phyloP scores from a whole-genome alignment of 768 basidiomycete species.

The Boletus huronensis region DNA sequence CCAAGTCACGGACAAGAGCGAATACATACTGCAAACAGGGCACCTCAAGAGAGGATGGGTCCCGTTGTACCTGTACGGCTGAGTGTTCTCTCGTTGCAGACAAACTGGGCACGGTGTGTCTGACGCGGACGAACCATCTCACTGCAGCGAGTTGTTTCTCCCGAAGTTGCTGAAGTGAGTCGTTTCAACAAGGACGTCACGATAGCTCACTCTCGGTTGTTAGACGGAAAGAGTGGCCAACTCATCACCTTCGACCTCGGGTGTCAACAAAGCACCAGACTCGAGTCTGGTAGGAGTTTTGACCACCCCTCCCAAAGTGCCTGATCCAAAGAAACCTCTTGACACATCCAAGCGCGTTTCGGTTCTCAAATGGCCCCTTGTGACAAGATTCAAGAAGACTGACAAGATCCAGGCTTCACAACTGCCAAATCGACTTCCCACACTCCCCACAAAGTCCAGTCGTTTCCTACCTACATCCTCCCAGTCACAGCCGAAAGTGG shows the following conservation, averaged over 20 bases:
- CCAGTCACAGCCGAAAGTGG: too few species aligned
- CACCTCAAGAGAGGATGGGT: background rate
- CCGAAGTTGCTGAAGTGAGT: background rate
- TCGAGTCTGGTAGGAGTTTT: background rate
- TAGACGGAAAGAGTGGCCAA: background rate
- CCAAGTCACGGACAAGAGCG: background rate
- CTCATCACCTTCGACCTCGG: background rate
- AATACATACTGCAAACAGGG: background rate
- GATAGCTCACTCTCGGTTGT: background rate
- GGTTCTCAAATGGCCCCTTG: too few species aligned
- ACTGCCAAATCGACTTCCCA: too few species aligned
- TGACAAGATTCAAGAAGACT: too few species aligned
- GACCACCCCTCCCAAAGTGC: too few species aligned
- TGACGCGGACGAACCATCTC: background rate
- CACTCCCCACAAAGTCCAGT: too few species aligned
- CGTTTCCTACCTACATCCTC: background rate
- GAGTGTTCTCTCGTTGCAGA: background rate
- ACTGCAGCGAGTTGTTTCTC: background rate
- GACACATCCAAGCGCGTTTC: too few species aligned
- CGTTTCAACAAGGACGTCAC: background rate
- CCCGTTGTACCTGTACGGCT: background rate
- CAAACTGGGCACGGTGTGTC: background rate
- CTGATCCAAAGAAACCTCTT: too few species aligned
- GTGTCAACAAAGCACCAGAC: background rate
- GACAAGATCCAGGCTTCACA: too few species aligned